These are phyloP conservation scores for Phylloporus sp. DNA, from an alignment of 768 basidiomycete species.

Conservation along the genomic window DNA sequence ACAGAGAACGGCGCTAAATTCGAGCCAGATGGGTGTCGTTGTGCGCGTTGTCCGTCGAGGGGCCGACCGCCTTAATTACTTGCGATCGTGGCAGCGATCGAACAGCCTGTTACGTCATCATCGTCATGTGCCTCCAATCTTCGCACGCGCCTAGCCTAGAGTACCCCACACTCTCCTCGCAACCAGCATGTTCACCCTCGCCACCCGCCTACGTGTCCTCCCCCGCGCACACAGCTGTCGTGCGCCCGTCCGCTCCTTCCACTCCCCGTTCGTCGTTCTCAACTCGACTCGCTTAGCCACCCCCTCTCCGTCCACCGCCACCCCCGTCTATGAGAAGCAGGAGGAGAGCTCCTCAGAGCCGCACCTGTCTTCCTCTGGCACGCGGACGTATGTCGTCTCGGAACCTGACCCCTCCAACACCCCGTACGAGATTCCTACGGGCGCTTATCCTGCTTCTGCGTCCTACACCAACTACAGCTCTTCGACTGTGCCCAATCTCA, in stretches of 20 bases:
- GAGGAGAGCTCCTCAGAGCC: constrained; percentile 50
- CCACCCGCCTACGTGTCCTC: constrained; percentile 3
- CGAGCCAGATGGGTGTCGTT: not conserved
- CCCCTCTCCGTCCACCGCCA: constrained; percentile 28
- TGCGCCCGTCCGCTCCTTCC: constrained; percentile 47
- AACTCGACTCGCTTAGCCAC: constrained; percentile 36
- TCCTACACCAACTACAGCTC: constrained; percentile 43
- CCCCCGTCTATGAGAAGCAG: constrained; percentile 59
- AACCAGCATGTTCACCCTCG: constrained; percentile 21
- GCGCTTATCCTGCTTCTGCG: constrained; percentile 55
- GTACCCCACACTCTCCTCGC: constrained; percentile 10
- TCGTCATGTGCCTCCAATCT: constrained; percentile 16
- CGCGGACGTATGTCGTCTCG: constrained; percentile 69
- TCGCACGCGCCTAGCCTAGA: constrained; percentile 23
- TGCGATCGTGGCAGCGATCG: constrained; percentile 3
- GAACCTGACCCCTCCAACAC: constrained; percentile 61
- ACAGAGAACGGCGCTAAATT: not conserved
- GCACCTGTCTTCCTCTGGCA: constrained; percentile 39
- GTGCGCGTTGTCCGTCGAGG: not conserved
- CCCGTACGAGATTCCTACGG: constrained; percentile 67
- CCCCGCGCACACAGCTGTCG: not conserved
- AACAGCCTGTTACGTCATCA: constrained; percentile 31
- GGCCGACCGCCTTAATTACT: not conserved
- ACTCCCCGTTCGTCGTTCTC: constrained; percentile 60
- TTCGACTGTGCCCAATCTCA: constrained; percentile 37